phyloP scores from a whole-genome alignment of 2,329 filamentous ascomycete species.

The Pleomassaria siparia region DNA sequence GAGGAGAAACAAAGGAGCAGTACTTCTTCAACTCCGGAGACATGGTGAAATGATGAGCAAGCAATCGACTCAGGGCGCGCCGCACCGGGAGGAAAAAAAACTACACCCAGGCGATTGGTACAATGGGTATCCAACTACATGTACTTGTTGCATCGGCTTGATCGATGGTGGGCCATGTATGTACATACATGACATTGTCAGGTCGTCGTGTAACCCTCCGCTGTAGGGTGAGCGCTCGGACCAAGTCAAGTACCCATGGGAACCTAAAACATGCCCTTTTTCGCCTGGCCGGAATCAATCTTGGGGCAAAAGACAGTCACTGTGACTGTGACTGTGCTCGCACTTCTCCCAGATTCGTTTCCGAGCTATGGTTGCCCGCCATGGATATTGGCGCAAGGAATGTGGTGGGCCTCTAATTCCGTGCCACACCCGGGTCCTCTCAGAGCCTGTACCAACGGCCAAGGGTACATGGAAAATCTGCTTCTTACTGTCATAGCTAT shows the following conservation, averaged over 20 bases:
- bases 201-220: background rate
- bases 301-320: constrained; percentile 16
- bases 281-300: constrained; percentile 11
- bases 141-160: background rate
- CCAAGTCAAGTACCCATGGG: background rate
- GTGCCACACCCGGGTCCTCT: constrained; percentile 21
- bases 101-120: background rate
- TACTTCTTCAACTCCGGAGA: background rate
- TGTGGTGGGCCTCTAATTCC: constrained; percentile 23
- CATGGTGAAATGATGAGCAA: background rate
- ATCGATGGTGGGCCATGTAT: background rate
- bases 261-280: background rate
- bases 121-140: too few relatives aligned
- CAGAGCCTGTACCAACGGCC: constrained; percentile 23
- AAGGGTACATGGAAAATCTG: constrained; percentile 21
- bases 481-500: constrained; percentile 20
- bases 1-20: background rate
- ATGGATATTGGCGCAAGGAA: constrained; percentile 31
- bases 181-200: too few relatives aligned
- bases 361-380: constrained; percentile 16
- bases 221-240: background rate
- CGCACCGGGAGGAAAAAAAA: background rate
- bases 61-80: background rate
- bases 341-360: constrained; percentile 10
- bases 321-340: too few relatives aligned